phyloP scores from a whole-genome alignment of 2,329 filamentous ascomycete species.

The Bipolaris oryzae region DNA sequence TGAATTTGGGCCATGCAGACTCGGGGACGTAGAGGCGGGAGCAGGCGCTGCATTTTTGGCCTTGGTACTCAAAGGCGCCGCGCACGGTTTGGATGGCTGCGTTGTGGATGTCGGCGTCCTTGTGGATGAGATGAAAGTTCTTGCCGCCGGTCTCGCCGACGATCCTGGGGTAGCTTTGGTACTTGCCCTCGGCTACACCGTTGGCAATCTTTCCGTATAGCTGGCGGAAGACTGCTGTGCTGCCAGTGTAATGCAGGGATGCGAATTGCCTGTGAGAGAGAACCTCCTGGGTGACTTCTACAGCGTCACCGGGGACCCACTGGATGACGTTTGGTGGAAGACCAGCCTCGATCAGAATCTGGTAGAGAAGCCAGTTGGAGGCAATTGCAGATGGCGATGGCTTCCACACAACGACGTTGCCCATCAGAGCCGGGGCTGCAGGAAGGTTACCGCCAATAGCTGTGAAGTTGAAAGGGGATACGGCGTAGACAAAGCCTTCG shows the following conservation, averaged over 20 bases:
- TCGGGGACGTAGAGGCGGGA: constrained; percentile 79
- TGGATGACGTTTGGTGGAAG: constrained; percentile 90
- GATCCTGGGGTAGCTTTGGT: constrained; percentile 83
- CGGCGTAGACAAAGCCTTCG: constrained; percentile 93
- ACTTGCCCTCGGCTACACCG: constrained; percentile 80
- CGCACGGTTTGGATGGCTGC: constrained; percentile 82
- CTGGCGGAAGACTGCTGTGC: constrained; percentile 86
- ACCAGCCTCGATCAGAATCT: constrained; percentile 89
- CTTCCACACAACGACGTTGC: constrained; percentile 97
- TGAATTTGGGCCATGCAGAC: constrained; percentile 76
- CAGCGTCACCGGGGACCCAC: constrained; percentile 88
- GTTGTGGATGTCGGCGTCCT: constrained; percentile 76
- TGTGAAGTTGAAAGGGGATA: constrained; percentile 97
- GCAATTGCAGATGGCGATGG: constrained; percentile 87
- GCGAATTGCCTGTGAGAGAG: constrained; percentile 81
- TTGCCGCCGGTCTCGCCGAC: constrained; percentile 92
- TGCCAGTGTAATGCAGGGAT: constrained; percentile 93
- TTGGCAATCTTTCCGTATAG: constrained; percentile 85
- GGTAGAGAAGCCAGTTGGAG: constrained; percentile 89
- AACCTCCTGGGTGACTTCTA: constrained; percentile 78
- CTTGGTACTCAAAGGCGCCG: constrained; percentile 88
- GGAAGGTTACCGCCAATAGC: constrained; percentile 89
- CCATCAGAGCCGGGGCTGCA: constrained; percentile 82
- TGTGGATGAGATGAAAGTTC: constrained; percentile 88
- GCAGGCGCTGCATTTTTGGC: constrained; percentile 88